Conservation (phyloP, 139 green algal species). For the Picochlorum sp. region DNA sequence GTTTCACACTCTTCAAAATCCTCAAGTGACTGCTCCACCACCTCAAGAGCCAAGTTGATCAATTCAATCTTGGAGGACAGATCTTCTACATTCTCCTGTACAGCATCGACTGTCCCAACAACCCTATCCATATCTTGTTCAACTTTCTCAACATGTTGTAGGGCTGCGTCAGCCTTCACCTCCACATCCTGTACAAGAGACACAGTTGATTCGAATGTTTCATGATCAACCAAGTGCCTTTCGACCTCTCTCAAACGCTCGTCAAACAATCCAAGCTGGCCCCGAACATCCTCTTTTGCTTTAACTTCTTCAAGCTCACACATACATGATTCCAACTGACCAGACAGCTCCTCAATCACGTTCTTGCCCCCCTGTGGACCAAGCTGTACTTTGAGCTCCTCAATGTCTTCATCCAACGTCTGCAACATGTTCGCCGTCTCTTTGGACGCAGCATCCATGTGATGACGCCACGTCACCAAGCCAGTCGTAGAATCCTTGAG, state of each 20-base stretch:
- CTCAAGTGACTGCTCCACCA: slow-evolving; percentile 11
- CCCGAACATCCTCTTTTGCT: not conserved
- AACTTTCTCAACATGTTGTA: not conserved
- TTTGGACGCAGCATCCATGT: slow-evolving; percentile 2
- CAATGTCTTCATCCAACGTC: not conserved
- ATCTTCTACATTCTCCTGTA: not conserved
- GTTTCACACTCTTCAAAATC: slow-evolving; percentile 5
- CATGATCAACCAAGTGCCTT: not conserved
- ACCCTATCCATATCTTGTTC: not conserved
- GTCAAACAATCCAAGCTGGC: not conserved
- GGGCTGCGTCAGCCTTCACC: not conserved
- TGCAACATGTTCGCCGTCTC: slow-evolving; percentile 3
- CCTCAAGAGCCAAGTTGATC: slow-evolving; percentile 2
- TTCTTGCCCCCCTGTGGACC: not conserved
- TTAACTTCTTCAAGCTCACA: not conserved
- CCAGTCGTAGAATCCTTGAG: not conserved
- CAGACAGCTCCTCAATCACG: not conserved
- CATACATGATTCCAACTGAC: not conserved
- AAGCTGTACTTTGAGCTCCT: slow-evolving; percentile 5
- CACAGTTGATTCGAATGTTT: not conserved
- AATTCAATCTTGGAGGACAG: slow-evolving; percentile 1
- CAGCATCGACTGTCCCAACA: not conserved
- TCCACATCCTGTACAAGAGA: slow-evolving; percentile 4
- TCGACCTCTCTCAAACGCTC: slow-evolving; percentile 5
- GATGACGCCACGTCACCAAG: not conserved